These are phyloP conservation scores for Leucaena leucocephala DNA, from an alignment of 306 rosid genomes.

Conservation along the genomic window DNA sequence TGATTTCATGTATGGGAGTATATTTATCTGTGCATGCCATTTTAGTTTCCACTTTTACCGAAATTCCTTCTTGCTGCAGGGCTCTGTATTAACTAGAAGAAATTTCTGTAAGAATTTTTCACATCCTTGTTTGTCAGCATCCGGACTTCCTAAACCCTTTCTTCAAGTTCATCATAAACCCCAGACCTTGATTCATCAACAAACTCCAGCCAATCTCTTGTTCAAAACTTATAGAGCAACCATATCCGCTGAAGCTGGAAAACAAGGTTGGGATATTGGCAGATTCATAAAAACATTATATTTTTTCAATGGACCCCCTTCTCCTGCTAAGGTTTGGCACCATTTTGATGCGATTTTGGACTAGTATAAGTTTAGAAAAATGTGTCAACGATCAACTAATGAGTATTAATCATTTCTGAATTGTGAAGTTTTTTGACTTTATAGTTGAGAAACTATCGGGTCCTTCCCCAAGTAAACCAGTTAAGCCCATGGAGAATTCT, in stretches of 20 bases:
- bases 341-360: conserved; percentile 16
- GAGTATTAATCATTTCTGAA: conserved; percentile 48
- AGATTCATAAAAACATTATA: conserved; percentile 77
- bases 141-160: conserved; percentile 69
- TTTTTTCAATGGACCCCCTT: conserved; percentile 82
- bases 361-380: neutral
- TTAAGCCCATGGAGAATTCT: conserved; percentile 66
- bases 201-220: conserved; percentile 37
- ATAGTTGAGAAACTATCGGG: conserved; percentile 65
- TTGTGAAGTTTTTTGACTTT: conserved; percentile 79
- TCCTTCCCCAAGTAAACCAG: conserved; percentile 61
- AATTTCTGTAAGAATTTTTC: conserved; percentile 41
- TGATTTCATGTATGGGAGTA: conserved; percentile 8
- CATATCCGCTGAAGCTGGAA: conserved; percentile 65
- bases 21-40: conserved; percentile 24
- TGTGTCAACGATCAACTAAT: conserved; percentile 50
- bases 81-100: conserved; percentile 51
- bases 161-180: conserved; percentile 63
- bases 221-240: conserved; percentile 42
- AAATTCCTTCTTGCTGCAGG: conserved; percentile 53
- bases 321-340: conserved; percentile 77
- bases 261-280: conserved; percentile 77
- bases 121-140: conserved; percentile 41
- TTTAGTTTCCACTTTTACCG: conserved; percentile 11
- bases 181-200: conserved; percentile 40